Percentiles rank a stretch among this genome's conserved stretches.
Evolutionary conservation across 768 basidiomycete species (phyloP).

Genomic region (Lactarius tabidus): DNA sequence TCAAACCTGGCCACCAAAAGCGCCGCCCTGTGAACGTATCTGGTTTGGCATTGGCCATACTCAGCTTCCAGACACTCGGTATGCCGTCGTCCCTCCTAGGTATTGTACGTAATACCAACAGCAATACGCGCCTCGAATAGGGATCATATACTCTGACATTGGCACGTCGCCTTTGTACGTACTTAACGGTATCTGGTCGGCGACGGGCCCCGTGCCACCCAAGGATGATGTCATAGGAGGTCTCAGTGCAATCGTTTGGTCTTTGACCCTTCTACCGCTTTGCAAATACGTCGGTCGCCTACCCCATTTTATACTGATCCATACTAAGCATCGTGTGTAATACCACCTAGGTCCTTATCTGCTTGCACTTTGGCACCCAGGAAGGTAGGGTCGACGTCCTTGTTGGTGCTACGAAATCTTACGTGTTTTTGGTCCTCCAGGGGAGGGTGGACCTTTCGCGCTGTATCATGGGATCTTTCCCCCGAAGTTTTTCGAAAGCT

Average conservation of each 20-base stretch:
- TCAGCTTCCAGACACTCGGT: constrained; percentile 36
- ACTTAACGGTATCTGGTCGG: constrained; percentile 60
- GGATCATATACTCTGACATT: constrained; percentile 43
- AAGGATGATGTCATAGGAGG: constrained; percentile 62
- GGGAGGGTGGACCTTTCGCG: constrained; percentile 69
- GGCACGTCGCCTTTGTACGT: constrained; percentile 63
- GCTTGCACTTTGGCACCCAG: constrained; percentile 44
- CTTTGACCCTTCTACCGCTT: constrained; percentile 55
- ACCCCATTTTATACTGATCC: not conserved
- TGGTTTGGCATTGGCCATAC: constrained; percentile 28
- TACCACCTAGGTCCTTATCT: constrained; percentile 42
- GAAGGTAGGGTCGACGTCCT: constrained; percentile 39
- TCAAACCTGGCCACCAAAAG: not conserved
- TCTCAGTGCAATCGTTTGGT: constrained; percentile 61
- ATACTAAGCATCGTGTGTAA: not conserved
- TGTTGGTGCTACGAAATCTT: not conserved
- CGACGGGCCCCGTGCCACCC: constrained; percentile 43
- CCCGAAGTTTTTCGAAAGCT: constrained; percentile 29
- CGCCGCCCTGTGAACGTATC: not conserved
- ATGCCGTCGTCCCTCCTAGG: not conserved
- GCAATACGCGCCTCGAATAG: constrained; percentile 23
- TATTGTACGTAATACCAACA: not conserved
- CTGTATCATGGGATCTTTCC: constrained; percentile 60
- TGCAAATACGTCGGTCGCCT: constrained; percentile 53
- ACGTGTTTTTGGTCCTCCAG: constrained; percentile 30